Percentiles rank a stretch among this genome's conserved stretches.
These are phyloP conservation scores for Malus sylvestris DNA, from an alignment of 306 rosid genomes.

Conservation along the genomic window DNA sequence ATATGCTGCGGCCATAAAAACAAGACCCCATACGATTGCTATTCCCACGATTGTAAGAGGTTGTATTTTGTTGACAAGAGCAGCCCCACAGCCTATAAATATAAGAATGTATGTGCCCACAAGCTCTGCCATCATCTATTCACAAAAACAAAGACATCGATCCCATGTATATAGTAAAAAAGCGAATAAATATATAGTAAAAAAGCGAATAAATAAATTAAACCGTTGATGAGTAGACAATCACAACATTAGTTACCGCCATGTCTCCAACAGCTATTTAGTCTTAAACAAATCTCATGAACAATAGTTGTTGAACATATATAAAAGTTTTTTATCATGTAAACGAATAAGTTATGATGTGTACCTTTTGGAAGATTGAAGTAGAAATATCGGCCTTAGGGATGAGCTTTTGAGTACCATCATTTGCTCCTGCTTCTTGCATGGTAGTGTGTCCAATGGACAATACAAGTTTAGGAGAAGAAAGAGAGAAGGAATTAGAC, in stretches of 20 bases:
- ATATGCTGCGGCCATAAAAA: conserved; percentile 25
- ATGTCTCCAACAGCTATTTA: background rate
- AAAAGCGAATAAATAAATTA: background rate
- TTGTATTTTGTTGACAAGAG: conserved; percentile 24
- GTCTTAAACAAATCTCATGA: background rate
- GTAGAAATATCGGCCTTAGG: conserved; percentile 4
- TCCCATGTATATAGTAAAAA: background rate
- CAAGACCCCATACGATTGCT: conserved; percentile 36
- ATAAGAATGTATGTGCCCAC: conserved; percentile 42
- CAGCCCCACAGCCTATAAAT: conserved; percentile 47
- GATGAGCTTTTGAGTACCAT: background rate
- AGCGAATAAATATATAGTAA: background rate
- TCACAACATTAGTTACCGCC: background rate
- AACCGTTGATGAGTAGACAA: background rate
- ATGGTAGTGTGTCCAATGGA: background rate
- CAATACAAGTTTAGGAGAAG: conserved; percentile 20
- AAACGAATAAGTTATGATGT: background rate
- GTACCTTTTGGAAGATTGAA: conserved; percentile 22
- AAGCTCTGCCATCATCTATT: conserved; percentile 36
- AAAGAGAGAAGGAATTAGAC: conserved; percentile 32
- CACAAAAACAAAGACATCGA: background rate
- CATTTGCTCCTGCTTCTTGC: conserved; percentile 16
- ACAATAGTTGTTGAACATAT: background rate
- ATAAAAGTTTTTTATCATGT: no score
- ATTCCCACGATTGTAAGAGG: conserved; percentile 28